Evolutionary conservation across 1,139 yeast genomes (phyloP), one percentile per base, ranked within the genome.

Genomic region (Meyerozyma smithsonii): DNA sequence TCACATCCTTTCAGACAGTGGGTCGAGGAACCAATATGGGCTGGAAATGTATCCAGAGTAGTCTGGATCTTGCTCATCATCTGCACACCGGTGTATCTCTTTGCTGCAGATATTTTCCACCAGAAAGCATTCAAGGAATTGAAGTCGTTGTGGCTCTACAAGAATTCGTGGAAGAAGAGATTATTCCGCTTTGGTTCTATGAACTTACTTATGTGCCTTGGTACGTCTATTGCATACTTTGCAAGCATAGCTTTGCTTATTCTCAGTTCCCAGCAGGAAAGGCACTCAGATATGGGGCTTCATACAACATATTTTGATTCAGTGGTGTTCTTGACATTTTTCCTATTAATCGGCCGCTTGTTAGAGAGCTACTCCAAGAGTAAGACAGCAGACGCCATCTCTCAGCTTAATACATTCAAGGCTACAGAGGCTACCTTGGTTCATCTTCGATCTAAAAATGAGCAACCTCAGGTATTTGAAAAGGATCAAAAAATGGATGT

Each of bases 251-350:
- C 73, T 0, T 59, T 82, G 37, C 59, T 84, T 20, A 67, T 62
- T 2, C 51, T 82, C 17, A 69, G 81, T 32, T 73, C 86, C 0
- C 55, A 52, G 23, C 63, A 69, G 19, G 42, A 56, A 5, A 52
- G 58, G 2, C 46, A 40, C 41, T 44, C 54, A 8, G 47, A 48
- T n/a, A 52, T 46, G 49, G 86, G 81, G 0, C 72, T 72, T 41
- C 72, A 79, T 19, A 79, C 85, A 1, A 79, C 87, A 0, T 84
- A 82, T 51, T 84, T 84, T 56, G 94, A 84, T 54, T 80, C 90
- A 1, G 92, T 84, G 28, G 88, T 84, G 3, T 84, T 84, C 51
- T 65, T 84, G 47, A 76, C 89, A 0, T 77, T 84, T 51, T 84
- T 84, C 57, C 61, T 84, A 42, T 66, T 84, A 38, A 77, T 83